A percentile compares a stretch with the other conserved stretches of the same genome.
These are phyloP conservation scores for Linnemannia elongata DNA, from an alignment of 192 early-diverging fungal genomes.

Conservation along the genomic window DNA sequence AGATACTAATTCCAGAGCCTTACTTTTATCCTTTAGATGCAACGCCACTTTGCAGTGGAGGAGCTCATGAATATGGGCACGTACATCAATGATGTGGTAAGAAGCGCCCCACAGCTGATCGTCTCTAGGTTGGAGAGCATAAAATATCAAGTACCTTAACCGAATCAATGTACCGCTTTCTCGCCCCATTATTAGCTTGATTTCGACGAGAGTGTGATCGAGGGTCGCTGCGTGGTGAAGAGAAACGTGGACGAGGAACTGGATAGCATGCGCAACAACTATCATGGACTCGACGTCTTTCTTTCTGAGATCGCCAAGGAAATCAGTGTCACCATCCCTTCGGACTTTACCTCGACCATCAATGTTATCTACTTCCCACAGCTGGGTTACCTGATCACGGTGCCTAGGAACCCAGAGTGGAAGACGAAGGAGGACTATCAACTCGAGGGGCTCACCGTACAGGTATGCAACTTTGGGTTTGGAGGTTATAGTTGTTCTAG, in stretches of 20 bases:
- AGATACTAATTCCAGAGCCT: no score
- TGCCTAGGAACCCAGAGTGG: slow-evolving; percentile 69
- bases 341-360: slow-evolving; percentile 62
- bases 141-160: neutral
- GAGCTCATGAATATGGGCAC: slow-evolving; percentile 66
- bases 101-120: neutral
- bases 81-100: slow-evolving; percentile 71
- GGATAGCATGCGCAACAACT: slow-evolving; percentile 76
- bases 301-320: slow-evolving; percentile 72
- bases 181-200: slow-evolving; percentile 64
- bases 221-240: slow-evolving; percentile 73
- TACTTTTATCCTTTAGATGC: slow-evolving; percentile 40
- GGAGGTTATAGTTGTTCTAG: neutral
- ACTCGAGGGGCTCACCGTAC: slow-evolving; percentile 67
- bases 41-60: slow-evolving; percentile 36
- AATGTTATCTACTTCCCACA: slow-evolving; percentile 88
- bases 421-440: slow-evolving; percentile 58
- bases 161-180: neutral
- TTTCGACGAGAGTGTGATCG: slow-evolving; percentile 75
- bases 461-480: slow-evolving; percentile 51
- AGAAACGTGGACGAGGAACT: slow-evolving; percentile 67
- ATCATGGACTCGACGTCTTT: slow-evolving; percentile 75
- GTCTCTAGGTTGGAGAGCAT: neutral
- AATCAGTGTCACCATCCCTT: slow-evolving; percentile 67
- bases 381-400: slow-evolving; percentile 82